phyloP scores from a whole-genome alignment of 495 filamentous ascomycete genomes.

The Neurospora sp. region DNA sequence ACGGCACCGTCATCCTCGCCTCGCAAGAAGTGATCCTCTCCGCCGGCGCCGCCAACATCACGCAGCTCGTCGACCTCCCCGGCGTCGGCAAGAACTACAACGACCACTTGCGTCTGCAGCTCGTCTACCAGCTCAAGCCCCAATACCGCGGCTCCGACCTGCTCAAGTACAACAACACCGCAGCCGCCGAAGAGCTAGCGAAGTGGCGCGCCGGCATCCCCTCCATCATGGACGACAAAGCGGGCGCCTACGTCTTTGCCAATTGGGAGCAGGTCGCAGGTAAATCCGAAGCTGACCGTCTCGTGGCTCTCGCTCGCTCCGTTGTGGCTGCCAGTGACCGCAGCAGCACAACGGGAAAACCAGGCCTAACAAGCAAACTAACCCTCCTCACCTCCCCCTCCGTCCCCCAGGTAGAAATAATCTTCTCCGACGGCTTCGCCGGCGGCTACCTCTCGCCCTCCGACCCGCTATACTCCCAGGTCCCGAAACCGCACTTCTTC shows the following conservation, averaged over 20 bases:
- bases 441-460: neutral
- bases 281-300: neutral
- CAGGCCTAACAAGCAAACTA: slow-evolving; percentile 4
- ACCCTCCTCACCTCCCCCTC: slow-evolving; percentile 9
- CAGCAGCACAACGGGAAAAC: neutral
- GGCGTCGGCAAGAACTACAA: too few relatives aligned
- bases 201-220: too few relatives aligned
- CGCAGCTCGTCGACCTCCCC: too few relatives aligned
- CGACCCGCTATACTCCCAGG: slow-evolving; percentile 16
- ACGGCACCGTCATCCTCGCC: slow-evolving; percentile 25
- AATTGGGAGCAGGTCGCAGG: neutral
- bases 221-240: too few relatives aligned
- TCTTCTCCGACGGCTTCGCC: slow-evolving; percentile 19
- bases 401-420: slow-evolving; percentile 21
- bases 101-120: too few relatives aligned
- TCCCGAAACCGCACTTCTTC: slow-evolving; percentile 13
- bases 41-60: slow-evolving; percentile 25
- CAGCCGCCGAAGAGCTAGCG: too few relatives aligned
- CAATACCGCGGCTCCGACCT: too few relatives aligned
- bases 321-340: neutral
- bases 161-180: too few relatives aligned
- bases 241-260: neutral
- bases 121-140: too few relatives aligned
- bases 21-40: slow-evolving; percentile 45
- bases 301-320: slow-evolving; percentile 1